Conservation (phyloP, 2,329 filamentous ascomycete species). For the Podosphaera leucotricha region DNA sequence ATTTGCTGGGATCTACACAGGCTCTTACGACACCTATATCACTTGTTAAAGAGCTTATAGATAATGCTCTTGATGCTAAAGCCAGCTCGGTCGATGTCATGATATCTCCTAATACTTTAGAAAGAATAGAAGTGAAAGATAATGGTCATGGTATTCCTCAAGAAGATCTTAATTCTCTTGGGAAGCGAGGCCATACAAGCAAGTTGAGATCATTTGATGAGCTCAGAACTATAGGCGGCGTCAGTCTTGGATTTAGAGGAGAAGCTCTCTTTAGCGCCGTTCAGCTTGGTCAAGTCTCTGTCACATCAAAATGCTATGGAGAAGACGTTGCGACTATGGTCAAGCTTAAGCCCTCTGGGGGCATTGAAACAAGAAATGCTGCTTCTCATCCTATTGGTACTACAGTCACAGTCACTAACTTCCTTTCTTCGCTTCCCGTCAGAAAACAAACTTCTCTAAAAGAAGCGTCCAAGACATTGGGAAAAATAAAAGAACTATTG, state of each 20-base stretch:
- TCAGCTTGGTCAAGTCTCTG: constrained; percentile 30
- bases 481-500: constrained; percentile 34
- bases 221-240: constrained; percentile 28
- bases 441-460: constrained; percentile 34
- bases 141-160: constrained; percentile 48
- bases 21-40: constrained; percentile 34
- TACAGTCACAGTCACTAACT: constrained; percentile 32
- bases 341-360: constrained; percentile 19
- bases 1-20: constrained; percentile 35
- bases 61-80: constrained; percentile 52
- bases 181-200: constrained; percentile 48
- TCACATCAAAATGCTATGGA: constrained; percentile 38
- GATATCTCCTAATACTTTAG: constrained; percentile 40
- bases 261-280: constrained; percentile 46
- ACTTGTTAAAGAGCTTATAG: constrained; percentile 53
- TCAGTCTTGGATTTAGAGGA: constrained; percentile 51
- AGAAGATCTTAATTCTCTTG: constrained; percentile 36
- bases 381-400: constrained; percentile 40
- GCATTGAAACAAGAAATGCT: constrained; percentile 18
- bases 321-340: constrained; percentile 33
- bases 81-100: constrained; percentile 42
- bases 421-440: constrained; percentile 39
- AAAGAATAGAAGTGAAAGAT: constrained; percentile 45
- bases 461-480: constrained; percentile 30
- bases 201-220: constrained; percentile 45